These are phyloP conservation scores for Trypanosoma boissoni DNA, from an alignment of 208 protist genomes.

Conservation along the genomic window DNA sequence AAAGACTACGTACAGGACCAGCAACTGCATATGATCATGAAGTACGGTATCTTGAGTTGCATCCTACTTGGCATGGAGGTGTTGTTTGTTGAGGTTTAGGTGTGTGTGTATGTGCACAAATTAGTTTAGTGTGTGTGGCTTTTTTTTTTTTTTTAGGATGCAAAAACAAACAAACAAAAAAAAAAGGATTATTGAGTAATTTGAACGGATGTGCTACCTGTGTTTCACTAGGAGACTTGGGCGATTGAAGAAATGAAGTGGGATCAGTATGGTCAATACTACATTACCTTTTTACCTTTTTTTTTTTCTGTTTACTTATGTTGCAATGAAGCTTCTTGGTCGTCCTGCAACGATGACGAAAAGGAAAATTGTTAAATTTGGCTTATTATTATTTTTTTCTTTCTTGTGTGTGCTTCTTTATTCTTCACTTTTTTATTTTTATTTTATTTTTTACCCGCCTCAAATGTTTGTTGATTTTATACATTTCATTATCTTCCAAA, in stretches of 20 bases:
- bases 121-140: background rate
- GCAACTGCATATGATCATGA: conserved; percentile 80
- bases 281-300: too few species aligned
- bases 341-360: too few species aligned
- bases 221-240: too few species aligned
- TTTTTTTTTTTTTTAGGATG: background rate
- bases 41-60: conserved; percentile 77
- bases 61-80: conserved; percentile 84
- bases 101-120: background rate
- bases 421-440: conserved; percentile 4
- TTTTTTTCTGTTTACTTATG: too few species aligned
- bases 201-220: too few species aligned
- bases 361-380: background rate
- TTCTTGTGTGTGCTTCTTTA: conserved; percentile 7
- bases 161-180: too few species aligned
- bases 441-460: background rate
- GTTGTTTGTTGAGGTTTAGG: conserved; percentile 83
- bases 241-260: too few species aligned
- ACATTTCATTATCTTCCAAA: background rate
- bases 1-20: conserved; percentile 91
- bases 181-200: too few species aligned
- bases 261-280: too few species aligned
- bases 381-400: conserved; percentile 8
- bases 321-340: too few species aligned
- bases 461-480: too few species aligned